Conservation (phyloP, 306 rosid species). For the Abrus precatorius region DNA sequence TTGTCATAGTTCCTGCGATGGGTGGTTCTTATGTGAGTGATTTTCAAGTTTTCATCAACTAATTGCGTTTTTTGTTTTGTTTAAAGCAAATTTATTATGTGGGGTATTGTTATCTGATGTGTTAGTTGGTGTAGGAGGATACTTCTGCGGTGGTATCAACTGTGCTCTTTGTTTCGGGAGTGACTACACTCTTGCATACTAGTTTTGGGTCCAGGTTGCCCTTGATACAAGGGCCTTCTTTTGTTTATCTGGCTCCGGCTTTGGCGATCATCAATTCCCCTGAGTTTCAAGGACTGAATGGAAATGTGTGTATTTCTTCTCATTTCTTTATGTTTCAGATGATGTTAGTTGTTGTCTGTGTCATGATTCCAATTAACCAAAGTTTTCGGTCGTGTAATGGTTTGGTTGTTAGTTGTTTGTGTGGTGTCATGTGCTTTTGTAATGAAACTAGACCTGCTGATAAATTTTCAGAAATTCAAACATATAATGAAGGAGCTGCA, state of each 20-base stretch:
- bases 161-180: constrained; percentile 87
- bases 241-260: constrained; percentile 91
- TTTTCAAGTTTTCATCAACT: not conserved
- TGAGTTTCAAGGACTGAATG: constrained; percentile 86
- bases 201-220: constrained; percentile 94
- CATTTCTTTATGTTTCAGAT: constrained; percentile 35
- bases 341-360: constrained; percentile 25
- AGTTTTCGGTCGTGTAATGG: not conserved
- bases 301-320: constrained; percentile 68
- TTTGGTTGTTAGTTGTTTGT: constrained; percentile 13
- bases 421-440: constrained; percentile 19
- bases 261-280: constrained; percentile 90
- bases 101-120: constrained; percentile 63
- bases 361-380: not conserved
- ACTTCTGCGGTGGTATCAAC: constrained; percentile 86
- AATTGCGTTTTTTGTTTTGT: not conserved
- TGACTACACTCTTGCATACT: constrained; percentile 88
- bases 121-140: constrained; percentile 83
- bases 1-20: constrained; percentile 95
- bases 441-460: constrained; percentile 9
- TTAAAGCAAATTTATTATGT: constrained; percentile 31
- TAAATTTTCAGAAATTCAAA: constrained; percentile 78
- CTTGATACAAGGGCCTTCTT: constrained; percentile 95
- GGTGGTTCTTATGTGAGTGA: constrained; percentile 90
- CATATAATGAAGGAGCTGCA: constrained; percentile 99